Conservation (phyloP, 2,329 filamentous ascomycete genomes). For the Piedraia hortae region DNA sequence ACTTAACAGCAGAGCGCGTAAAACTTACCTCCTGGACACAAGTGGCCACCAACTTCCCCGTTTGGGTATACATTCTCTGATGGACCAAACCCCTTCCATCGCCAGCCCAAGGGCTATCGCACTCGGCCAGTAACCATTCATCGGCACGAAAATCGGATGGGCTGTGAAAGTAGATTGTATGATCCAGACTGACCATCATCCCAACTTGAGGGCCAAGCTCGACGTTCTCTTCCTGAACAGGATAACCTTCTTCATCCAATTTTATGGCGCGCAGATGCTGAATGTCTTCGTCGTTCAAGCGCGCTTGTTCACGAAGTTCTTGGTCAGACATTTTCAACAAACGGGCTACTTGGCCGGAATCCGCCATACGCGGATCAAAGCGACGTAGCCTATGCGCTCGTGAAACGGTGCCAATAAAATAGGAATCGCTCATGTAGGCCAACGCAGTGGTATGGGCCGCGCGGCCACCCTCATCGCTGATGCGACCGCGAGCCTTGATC, state of each 20-base stretch:
- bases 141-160: slow-evolving; percentile 23
- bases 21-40: slow-evolving; percentile 45
- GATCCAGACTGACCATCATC: slow-evolving; percentile 69
- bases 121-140: slow-evolving; percentile 57
- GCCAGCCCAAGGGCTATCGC: slow-evolving; percentile 55
- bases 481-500: slow-evolving; percentile 46
- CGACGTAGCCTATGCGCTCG: slow-evolving; percentile 59
- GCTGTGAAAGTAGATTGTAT: slow-evolving; percentile 30
- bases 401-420: slow-evolving; percentile 73
- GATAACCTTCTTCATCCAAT: slow-evolving; percentile 12
- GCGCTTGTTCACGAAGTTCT: slow-evolving; percentile 16
- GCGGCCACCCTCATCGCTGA: slow-evolving; percentile 44
- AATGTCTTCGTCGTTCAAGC: slow-evolving; percentile 25
- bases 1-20: background rate
- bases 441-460: slow-evolving; percentile 65
- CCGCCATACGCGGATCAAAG: slow-evolving; percentile 16
- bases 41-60: slow-evolving; percentile 47
- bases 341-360: slow-evolving; percentile 18
- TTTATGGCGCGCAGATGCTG: slow-evolving; percentile 18
- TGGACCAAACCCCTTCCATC: slow-evolving; percentile 50
- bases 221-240: slow-evolving; percentile 17
- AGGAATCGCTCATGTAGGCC: slow-evolving; percentile 78
- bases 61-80: slow-evolving; percentile 42
- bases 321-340: slow-evolving; percentile 19
- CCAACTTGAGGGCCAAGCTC: slow-evolving; percentile 27